Evolutionary conservation across 2,329 filamentous ascomycete genomes (phyloP), one percentile per base, ranked within the genome.

Genomic region (Pyricularia pennisetigena): DNA sequence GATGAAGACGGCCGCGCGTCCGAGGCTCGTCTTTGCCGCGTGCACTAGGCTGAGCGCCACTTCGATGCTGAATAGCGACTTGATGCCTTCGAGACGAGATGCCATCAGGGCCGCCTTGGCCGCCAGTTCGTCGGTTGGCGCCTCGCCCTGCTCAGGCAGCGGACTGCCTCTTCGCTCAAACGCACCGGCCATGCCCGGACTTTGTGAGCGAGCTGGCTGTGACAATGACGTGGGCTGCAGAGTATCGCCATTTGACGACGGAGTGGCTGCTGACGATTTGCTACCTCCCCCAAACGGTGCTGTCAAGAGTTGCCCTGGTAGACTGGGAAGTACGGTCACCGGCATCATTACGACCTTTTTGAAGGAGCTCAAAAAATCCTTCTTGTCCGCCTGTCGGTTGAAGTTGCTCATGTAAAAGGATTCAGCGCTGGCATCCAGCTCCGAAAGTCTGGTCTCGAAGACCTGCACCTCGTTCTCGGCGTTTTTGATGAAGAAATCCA

Each of bases 261-360:
- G 24, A 28, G 59, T 24, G 23, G 59, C 59, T 29, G 14, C 28
- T 6, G 57, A n/a, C 49, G 35, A 16, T 23, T 63, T 69, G 62
- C 69, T 4, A 68, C 65, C 30, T 71, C 67, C 68, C 70, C 79
- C 83, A 74, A 88, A 92, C 68, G 84, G 84, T n/a, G 82, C 86
- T 9, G 82, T 81, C 66, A 86, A 80, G 6, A 86, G 79, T 70
- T 92, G 84, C 35, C 85, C 85, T 2, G 90, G 78, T 71, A 90
- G 86, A 64, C 86, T 89, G 1, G 93, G 92, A 4, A 98, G 82
- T 9, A 93, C 94, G 67, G 92, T 97, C 65, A 99, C 94, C 2
- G 95, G 95, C 89, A 97, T 96, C 94, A 99, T 97, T 71, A 99
- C 92, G 9, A 99, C 95, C 78, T 98, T 98, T 76, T 93, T 97